These are phyloP conservation scores for Silene vulgaris DNA, from an alignment of 179 eudicot species.

Conservation along the genomic window DNA sequence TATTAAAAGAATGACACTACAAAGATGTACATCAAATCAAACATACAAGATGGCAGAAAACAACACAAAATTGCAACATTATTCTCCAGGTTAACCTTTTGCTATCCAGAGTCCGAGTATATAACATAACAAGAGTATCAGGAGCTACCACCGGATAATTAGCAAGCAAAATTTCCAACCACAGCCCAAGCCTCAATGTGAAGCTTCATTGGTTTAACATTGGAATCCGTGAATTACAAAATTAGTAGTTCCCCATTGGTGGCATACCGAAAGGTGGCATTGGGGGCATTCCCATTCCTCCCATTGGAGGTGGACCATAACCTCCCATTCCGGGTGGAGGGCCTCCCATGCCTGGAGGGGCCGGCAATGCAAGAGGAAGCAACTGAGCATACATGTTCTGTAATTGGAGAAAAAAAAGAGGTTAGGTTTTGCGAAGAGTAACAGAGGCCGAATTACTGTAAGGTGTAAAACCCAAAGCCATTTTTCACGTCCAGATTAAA, in stretches of 20 bases:
- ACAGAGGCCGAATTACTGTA: background rate
- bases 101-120: slow-evolving; percentile 17
- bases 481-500: background rate
- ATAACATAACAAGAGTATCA: slow-evolving; percentile 11
- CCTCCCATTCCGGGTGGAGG: slow-evolving; percentile 12
- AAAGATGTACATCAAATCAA: slow-evolving; percentile 31
- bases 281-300: slow-evolving; percentile 67
- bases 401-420: background rate
- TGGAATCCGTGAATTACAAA: background rate
- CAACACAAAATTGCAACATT: slow-evolving; percentile 25
- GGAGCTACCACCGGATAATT: slow-evolving; percentile 17
- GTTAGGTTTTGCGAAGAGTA: background rate
- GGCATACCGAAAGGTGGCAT: slow-evolving; percentile 96
- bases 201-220: slow-evolving; percentile 10
- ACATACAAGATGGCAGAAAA: slow-evolving; percentile 21
- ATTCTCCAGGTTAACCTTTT: slow-evolving; percentile 19
- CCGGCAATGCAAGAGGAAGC: slow-evolving; percentile 16
- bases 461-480: background rate
- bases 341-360: slow-evolving; percentile 10
- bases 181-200: slow-evolving; percentile 13
- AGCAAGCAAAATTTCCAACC: slow-evolving; percentile 23
- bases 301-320: slow-evolving; percentile 27
- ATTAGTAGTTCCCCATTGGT: slow-evolving; percentile 78
- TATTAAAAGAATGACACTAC: slow-evolving; percentile 27
- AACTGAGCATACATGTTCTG: slow-evolving; percentile 17